Base-by-base conservation (phyloP, 805 yeast genomes). In the Candida ovalis region DNA sequence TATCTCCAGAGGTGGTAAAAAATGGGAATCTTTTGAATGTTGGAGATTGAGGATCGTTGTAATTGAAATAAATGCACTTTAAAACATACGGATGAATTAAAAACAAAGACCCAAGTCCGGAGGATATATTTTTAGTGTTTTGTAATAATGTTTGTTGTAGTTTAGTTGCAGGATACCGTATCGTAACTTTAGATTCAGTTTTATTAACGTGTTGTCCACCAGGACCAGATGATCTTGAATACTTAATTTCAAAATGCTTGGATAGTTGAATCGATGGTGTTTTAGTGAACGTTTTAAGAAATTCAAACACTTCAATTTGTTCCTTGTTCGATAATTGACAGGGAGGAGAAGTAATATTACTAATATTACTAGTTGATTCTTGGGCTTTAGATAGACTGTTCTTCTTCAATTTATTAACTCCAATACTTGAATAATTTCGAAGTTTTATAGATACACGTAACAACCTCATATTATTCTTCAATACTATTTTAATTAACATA, bases 191-290 rank as follows among this genome's bases (percentile, higher is more conserved):
- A 1, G 81, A 72, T 8, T 77, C 75, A 0, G 83, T 77, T 36
- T 77, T 78, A 52, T 79, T 79, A n/a, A 79, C 84, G 53, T 79
- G 79, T 46, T 79, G 84, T 3, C 84, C 84, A 1, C 84, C 84
- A 0, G 82, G 75, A 0, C 84, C 84, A 1, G 82, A 76, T 1
- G 81, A 69, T 49, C 82, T 63, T 38, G 79, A 73, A 57, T 64
- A 78, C 12, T 71, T 50, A 1, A 77, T 62, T 2, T 65, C 66
- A 50, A 78, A 63, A 36, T 54, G 40, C 46, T 52, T 55, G 3
- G 58, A 43, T 25, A 53, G 48, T 3, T 33, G 17, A 8, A n/a
- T 27, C 7, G 38, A 32, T 30, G 28, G 25, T 4, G 25, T 15
- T 15, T 18, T 18, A 3, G 28, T 41, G 17, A 41, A 41, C 6